These are phyloP conservation scores for Tetradesmus obliquus DNA, from an alignment of 139 green algal species.

Conservation along the genomic window DNA sequence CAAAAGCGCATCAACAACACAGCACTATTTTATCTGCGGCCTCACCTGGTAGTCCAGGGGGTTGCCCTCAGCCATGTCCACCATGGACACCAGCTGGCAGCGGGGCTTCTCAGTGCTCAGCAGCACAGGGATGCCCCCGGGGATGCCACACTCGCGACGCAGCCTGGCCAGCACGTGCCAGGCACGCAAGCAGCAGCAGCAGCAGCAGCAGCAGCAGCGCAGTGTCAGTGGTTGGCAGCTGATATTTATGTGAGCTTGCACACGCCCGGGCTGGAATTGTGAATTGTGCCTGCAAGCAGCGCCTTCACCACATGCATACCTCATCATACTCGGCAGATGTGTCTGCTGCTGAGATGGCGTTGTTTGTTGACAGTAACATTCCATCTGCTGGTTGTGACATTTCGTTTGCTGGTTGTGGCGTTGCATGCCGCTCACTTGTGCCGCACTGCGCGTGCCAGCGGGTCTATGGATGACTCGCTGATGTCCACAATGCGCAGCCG, in stretches of 20 bases:
- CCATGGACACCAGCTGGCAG: constrained; percentile 76
- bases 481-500: constrained; percentile 92
- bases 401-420: too few relatives aligned
- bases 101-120: constrained; percentile 91
- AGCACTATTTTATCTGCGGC: too few relatives aligned
- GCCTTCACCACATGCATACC: too few relatives aligned
- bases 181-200: not conserved
- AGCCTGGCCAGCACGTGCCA: constrained; percentile 58
- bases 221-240: not conserved
- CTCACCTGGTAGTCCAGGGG: constrained; percentile 86
- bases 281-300: too few relatives aligned
- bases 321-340: too few relatives aligned
- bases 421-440: constrained; percentile 47
- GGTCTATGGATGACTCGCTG: constrained; percentile 83
- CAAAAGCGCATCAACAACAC: not conserved
- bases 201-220: not conserved
- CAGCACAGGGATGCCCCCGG: constrained; percentile 78
- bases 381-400: too few relatives aligned
- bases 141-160: constrained; percentile 75
- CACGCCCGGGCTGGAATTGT: too few relatives aligned
- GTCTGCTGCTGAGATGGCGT: too few relatives aligned
- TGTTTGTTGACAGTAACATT: too few relatives aligned
- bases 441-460: constrained; percentile 87
- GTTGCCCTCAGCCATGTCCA: constrained; percentile 61
- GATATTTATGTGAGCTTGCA: too few relatives aligned